phyloP scores from a whole-genome alignment of 805 yeast genomes.

The Ascoidea tarda region DNA sequence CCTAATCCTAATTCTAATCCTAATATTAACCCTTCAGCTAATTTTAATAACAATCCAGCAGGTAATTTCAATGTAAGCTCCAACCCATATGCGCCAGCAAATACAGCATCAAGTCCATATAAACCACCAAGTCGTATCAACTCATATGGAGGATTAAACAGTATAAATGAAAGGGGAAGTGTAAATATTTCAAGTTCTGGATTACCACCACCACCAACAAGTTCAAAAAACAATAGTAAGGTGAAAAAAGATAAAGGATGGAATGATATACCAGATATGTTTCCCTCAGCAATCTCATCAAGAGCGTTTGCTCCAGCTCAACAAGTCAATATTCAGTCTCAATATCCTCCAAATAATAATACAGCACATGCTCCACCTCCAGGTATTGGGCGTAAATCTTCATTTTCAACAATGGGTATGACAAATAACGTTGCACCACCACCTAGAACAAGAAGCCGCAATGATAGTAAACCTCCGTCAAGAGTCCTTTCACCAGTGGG shows the following conservation, averaged over 20 bases:
- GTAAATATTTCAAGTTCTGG: constrained; percentile 2
- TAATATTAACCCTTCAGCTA: constrained; percentile 9
- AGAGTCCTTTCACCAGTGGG: constrained; percentile 11
- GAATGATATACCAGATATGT: constrained; percentile 53
- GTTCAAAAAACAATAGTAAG: constrained; percentile 15
- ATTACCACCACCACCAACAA: constrained; percentile 12
- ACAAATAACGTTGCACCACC: neutral
- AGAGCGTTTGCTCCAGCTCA: constrained; percentile 27
- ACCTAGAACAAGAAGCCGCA: neutral
- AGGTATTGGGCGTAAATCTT: constrained; percentile 7
- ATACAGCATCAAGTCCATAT: constrained; percentile 13
- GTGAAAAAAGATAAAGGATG: constrained; percentile 43
- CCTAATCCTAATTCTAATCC: too few relatives aligned
- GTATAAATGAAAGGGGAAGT: neutral
- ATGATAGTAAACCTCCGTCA: constrained; percentile 8
- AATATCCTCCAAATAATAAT: constrained; percentile 10
- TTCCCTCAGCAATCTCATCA: constrained; percentile 24
- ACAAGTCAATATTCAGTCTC: constrained; percentile 16
- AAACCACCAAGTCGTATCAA: constrained; percentile 9
- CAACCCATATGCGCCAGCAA: constrained; percentile 10
- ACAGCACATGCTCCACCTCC: constrained; percentile 15
- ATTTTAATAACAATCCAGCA: constrained; percentile 7
- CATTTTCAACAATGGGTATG: constrained; percentile 9
- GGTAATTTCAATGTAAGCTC: neutral
- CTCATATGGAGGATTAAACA: too few relatives aligned